Conservation (phyloP, 208 protist species). For the Acanthamoeba castellanii region DNA sequence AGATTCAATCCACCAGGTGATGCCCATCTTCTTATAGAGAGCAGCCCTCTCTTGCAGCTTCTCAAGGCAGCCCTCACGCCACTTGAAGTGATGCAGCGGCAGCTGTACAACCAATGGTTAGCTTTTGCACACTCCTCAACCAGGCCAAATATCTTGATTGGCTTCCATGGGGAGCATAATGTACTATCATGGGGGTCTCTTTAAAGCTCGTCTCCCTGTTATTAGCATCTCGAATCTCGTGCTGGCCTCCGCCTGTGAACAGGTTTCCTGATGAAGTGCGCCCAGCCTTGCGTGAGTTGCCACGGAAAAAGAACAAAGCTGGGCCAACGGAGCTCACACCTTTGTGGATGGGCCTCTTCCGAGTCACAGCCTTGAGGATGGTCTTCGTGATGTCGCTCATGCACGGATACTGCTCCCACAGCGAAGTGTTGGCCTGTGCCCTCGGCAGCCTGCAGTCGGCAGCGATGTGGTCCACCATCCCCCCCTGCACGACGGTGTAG, state of each 20-base stretch:
- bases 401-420: constrained; percentile 9
- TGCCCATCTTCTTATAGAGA: neutral
- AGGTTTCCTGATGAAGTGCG: neutral
- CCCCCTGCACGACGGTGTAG: neutral
- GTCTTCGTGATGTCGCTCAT: neutral
- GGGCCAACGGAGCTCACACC: neutral
- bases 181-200: neutral
- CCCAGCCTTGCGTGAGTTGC: neutral
- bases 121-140: too few species aligned
- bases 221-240: neutral
- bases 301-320: neutral
- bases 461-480: constrained; percentile 19
- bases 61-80: neutral
- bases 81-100: constrained; percentile 38
- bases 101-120: too few species aligned
- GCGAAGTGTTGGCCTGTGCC: neutral
- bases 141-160: too few species aligned
- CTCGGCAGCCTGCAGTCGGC: neutral
- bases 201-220: neutral
- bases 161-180: too few species aligned
- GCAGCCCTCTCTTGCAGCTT: neutral
- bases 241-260: neutral
- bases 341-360: neutral
- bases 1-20: neutral
- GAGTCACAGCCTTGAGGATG: neutral